Conservation (phyloP, 495 filamentous ascomycete genomes). For the Aspergillus sclerotioniger region DNA sequence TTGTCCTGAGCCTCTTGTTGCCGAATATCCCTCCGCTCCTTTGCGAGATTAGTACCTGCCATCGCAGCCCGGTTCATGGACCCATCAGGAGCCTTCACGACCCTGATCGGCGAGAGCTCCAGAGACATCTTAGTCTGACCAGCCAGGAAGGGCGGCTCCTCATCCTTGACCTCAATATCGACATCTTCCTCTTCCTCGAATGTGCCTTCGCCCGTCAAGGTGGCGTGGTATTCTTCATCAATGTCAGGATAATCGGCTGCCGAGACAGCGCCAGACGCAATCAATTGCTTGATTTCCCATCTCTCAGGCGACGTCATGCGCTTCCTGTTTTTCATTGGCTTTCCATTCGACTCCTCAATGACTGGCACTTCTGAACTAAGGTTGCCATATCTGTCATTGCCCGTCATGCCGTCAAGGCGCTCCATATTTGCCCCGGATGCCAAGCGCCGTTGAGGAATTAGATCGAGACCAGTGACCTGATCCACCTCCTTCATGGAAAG, state of each 20-base stretch:
- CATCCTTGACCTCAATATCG: slow-evolving; percentile 93
- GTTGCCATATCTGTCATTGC: slow-evolving; percentile 56
- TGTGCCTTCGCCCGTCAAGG: slow-evolving; percentile 77
- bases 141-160: slow-evolving; percentile 93
- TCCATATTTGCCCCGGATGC: slow-evolving; percentile 93
- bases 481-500: slow-evolving; percentile 98
- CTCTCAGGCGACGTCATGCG: slow-evolving; percentile 92
- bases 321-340: slow-evolving; percentile 65
- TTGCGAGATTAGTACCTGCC: slow-evolving; percentile 85
- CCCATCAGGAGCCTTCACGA: slow-evolving; percentile 96
- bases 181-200: slow-evolving; percentile 97
- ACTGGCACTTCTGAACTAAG: slow-evolving; percentile 59
- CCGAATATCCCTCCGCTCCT: slow-evolving; percentile 82
- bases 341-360: slow-evolving; percentile 60
- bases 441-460: slow-evolving; percentile 75
- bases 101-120: slow-evolving; percentile 90
- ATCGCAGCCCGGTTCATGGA: slow-evolving; percentile 94
- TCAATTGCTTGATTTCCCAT: slow-evolving; percentile 96
- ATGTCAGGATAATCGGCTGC: slow-evolving; percentile 91
- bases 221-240: slow-evolving; percentile 89
- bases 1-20: slow-evolving; percentile 86
- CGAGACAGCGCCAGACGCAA: slow-evolving; percentile 88
- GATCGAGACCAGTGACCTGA: slow-evolving; percentile 81
- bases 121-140: slow-evolving; percentile 95
- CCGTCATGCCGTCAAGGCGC: slow-evolving; percentile 58